A percentile compares a stretch with the other conserved stretches of the same genome.
phyloP scores from a whole-genome alignment of 768 basidiomycete species.

The Russula emetica region DNA sequence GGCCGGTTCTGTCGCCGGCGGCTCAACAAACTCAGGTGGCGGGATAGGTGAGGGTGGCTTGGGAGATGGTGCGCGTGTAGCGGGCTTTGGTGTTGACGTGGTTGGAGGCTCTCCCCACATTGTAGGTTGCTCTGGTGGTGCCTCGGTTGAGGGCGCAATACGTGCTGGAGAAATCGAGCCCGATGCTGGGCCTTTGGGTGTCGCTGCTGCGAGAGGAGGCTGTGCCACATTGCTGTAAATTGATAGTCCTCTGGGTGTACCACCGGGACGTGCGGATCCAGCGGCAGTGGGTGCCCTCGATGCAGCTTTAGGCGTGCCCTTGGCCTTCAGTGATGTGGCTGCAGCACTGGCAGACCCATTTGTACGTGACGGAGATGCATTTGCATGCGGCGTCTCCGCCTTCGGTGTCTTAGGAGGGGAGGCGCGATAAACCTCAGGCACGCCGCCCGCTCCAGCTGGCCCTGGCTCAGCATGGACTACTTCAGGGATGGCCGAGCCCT shows the following conservation, averaged over 20 bases:
- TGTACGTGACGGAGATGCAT: constrained; percentile 14
- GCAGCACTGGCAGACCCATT: constrained; percentile 2
- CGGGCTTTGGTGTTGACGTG: constrained; percentile 8
- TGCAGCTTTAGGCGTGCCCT: constrained; percentile 14
- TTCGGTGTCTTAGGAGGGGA: constrained; percentile 24
- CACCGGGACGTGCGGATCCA: constrained; percentile 14
- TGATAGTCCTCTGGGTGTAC: constrained; percentile 23
- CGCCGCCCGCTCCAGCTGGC: neutral
- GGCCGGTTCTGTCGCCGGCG: neutral
- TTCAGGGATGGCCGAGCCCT: constrained; percentile 24
- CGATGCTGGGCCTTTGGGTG: constrained; percentile 9
- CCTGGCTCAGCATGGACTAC: constrained; percentile 9
- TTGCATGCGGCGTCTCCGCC: constrained; percentile 25
- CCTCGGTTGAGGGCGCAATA: neutral
- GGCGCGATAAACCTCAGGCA: constrained; percentile 19
- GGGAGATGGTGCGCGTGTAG: constrained; percentile 15
- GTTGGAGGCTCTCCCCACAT: neutral
- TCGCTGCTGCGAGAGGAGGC: constrained; percentile 16
- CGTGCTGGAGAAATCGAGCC: constrained; percentile 3
- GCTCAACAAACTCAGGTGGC: neutral
- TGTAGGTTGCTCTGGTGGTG: constrained; percentile 3
- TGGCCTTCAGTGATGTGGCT: constrained; percentile 6
- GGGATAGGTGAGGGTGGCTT: constrained; percentile 4
- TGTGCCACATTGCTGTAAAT: constrained; percentile 21
- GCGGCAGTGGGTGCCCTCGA: constrained; percentile 16